A percentile compares a stretch with the other conserved stretches of the same genome.
Conservation (phyloP, 495 filamentous ascomycete genomes). For the Xylona heveae region DNA sequence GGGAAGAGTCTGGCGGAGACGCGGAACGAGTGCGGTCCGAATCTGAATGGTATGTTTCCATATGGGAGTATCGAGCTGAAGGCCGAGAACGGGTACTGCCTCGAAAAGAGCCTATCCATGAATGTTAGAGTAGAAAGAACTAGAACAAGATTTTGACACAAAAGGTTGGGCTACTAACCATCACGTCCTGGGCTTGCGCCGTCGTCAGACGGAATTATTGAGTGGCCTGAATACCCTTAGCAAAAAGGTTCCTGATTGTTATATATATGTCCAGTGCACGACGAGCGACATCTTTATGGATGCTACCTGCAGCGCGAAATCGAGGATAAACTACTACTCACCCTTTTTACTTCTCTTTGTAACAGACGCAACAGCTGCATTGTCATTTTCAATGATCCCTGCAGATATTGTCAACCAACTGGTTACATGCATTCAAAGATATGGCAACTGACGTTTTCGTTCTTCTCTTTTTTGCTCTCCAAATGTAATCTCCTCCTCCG, state of each 20-base stretch:
- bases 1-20: slow-evolving; percentile 28
- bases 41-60: slow-evolving; percentile 17
- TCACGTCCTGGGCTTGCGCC: slow-evolving; percentile 2
- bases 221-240: too few species aligned
- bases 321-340: background rate
- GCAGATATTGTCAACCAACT: background rate
- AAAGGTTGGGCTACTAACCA: slow-evolving; percentile 2
- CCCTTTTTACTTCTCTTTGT: background rate
- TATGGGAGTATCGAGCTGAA: slow-evolving; percentile 21
- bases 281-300: too few species aligned
- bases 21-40: slow-evolving; percentile 34
- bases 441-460: slow-evolving; percentile 38
- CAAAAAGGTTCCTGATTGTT: too few species aligned
- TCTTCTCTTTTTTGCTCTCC: slow-evolving; percentile 69
- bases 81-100: slow-evolving; percentile 32
- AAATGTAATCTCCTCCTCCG: slow-evolving; percentile 64
- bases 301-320: background rate
- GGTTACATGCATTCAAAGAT: slow-evolving; percentile 21
- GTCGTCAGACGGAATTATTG: slow-evolving; percentile 5
- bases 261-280: too few species aligned
- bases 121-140: slow-evolving; percentile 18
- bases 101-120: slow-evolving; percentile 27
- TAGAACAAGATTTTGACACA: background rate
- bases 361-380: background rate
- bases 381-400: slow-evolving; percentile 4